Percentiles rank a stretch among this genome's conserved stretches.
These are phyloP conservation scores for Rhododendron molle DNA, from an alignment of 148 eudicot genomes.

Conservation along the genomic window DNA sequence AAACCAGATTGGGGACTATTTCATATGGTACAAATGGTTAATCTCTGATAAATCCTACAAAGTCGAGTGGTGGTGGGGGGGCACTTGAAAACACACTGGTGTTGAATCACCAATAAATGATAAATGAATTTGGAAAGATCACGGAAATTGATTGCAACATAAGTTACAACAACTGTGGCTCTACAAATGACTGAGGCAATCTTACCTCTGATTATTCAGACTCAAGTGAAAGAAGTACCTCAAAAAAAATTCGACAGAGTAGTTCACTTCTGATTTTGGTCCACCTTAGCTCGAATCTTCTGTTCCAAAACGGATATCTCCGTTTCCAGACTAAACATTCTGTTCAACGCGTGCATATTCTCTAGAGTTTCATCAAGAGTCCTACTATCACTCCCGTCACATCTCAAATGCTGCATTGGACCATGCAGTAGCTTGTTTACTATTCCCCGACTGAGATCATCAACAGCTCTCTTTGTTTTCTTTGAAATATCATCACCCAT, in stretches of 20 bases:
- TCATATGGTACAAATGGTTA: neutral
- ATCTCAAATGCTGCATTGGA: conserved; percentile 94
- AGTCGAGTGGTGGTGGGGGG: neutral
- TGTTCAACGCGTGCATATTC: conserved; percentile 89
- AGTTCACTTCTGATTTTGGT: conserved; percentile 65
- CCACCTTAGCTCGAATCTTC: conserved; percentile 91
- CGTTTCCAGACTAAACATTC: conserved; percentile 94
- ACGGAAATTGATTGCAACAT: conserved; percentile 1
- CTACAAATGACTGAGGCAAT: conserved; percentile 11
- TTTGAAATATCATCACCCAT: conserved; percentile 69
- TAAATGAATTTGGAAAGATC: conserved; percentile 9
- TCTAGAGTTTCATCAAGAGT: conserved; percentile 80
- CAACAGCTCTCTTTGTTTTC: conserved; percentile 61
- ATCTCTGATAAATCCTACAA: neutral
- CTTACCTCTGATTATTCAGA: conserved; percentile 42
- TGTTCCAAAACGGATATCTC: conserved; percentile 83
- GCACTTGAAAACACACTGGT: neutral
- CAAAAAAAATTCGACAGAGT: neutral
- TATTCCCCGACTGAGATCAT: conserved; percentile 88
- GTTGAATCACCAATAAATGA: neutral
- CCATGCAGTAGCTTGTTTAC: conserved; percentile 92
- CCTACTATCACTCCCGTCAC: conserved; percentile 87
- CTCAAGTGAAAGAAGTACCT: conserved; percentile 16
- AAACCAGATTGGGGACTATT: neutral
- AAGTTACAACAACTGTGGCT: neutral